Evolutionary conservation across 1,284 basidiomycete species (phyloP), one percentile per base, ranked within the genome.

Genomic region (Microbotryum intermedium): DNA sequence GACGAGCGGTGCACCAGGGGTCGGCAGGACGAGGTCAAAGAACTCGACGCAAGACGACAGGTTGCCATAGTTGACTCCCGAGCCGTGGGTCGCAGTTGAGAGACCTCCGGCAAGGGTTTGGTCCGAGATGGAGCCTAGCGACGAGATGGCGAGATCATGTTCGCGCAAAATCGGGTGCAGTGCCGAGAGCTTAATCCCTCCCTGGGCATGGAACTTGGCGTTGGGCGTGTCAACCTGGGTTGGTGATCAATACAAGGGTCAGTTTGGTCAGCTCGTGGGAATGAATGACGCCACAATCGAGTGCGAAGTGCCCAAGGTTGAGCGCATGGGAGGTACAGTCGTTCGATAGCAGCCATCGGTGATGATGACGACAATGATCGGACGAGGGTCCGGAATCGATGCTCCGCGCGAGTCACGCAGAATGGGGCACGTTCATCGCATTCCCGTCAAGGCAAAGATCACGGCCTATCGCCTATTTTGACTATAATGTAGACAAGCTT

Each of bases 51-150:
- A 83, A 6, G 85, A 86, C 6, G 90, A 91, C 60, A 98, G 81
- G 66, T 91, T 87, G 58, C 85, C 84, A 75, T 84, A 93, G 47
- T 77, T 72, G 64, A 88, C 79, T 39, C 95, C 94, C 3, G 88
- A 86, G 53, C 94, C 94, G 77, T 98, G 94, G 0, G 93, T 93
- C 4, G 91, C 91, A 48, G 95, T 98, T 11, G 91, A 87, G 71
- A 98, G 82, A 66, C 93, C 83, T 39, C 94, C 94, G n/a, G 83
- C 93, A 65, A 98, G 81, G 3, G 92, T 92, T 76, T 97, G 94
- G 75, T 97, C 91, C 45, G 90, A 94, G 73, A 98, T 97, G 46
- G 91, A 94, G 46, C 95, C 95, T 64, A 97, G 81, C 74, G 91
- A 95, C 72, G 83, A 84, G 82, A 98, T 85, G 49, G 92, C 91